phyloP scores from a whole-genome alignment of 2,329 filamentous ascomycete genomes.

The Alternaria panax region DNA sequence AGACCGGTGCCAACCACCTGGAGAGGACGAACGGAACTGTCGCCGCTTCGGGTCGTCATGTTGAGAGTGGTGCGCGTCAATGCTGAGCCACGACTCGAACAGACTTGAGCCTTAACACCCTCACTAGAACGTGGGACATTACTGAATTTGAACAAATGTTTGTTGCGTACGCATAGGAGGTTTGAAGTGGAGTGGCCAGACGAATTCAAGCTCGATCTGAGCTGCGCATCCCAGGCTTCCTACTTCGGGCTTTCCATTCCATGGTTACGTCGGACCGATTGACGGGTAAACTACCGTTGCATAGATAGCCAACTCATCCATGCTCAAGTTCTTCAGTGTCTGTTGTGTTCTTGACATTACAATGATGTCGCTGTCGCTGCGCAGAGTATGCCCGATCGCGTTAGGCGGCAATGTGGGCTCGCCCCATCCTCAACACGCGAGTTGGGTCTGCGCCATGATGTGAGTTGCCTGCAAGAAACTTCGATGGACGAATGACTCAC shows the following conservation, averaged over 20 bases:
- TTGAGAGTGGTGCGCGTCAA: conserved; percentile 62
- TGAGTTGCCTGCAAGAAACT: background rate
- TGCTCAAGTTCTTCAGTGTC: too few relatives aligned
- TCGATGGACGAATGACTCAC: background rate
- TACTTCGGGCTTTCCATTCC: too few relatives aligned
- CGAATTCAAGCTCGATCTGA: background rate
- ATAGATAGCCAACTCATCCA: background rate
- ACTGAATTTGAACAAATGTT: conserved; percentile 39
- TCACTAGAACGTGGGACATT: conserved; percentile 40
- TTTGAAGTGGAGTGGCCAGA: background rate
- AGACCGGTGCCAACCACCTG: conserved; percentile 66
- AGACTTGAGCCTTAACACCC: conserved; percentile 43
- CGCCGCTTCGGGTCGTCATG: conserved; percentile 53
- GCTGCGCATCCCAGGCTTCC: conserved; percentile 1
- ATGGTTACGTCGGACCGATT: background rate
- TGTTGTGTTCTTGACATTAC: background rate
- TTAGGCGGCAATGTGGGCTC: background rate
- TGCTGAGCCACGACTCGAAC: conserved; percentile 46
- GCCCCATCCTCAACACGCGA: background rate
- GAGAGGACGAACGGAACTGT: conserved; percentile 45
- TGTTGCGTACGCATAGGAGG: conserved; percentile 38
- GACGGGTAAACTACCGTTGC: background rate
- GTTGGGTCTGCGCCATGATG: background rate
- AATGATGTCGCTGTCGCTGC: background rate
- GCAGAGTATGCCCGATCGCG: background rate